phyloP scores from a whole-genome alignment of 176 grass and related monocot species.

The Phragmites australis region DNA sequence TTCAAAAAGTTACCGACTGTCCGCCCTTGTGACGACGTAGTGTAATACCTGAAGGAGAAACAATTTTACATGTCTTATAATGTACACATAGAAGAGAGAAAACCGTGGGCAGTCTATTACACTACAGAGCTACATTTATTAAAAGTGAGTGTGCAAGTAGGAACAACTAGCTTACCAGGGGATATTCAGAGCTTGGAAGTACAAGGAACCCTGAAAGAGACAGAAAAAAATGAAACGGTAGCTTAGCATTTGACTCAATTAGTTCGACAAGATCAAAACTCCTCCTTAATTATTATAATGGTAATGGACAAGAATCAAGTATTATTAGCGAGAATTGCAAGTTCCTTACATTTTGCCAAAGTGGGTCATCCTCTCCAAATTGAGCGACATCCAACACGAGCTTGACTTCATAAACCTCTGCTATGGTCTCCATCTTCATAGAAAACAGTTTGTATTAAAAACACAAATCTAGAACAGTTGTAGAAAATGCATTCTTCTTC shows the following conservation, averaged over 20 bases:
- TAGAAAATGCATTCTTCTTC: neutral
- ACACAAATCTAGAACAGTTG: neutral
- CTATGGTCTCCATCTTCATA: constrained; percentile 66
- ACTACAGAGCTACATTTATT: neutral
- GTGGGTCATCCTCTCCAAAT: constrained; percentile 53
- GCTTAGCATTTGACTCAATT: constrained; percentile 18
- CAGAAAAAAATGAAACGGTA: neutral
- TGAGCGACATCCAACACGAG: constrained; percentile 70
- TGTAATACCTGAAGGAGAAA: constrained; percentile 64
- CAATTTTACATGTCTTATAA: neutral
- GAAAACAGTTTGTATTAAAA: constrained; percentile 2
- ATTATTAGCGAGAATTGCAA: neutral
- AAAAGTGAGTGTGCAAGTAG: neutral
- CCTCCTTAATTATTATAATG: neutral
- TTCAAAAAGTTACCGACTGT: constrained; percentile 61
- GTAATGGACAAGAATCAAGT: neutral
- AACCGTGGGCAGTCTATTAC: neutral
- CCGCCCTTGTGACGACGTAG: constrained; percentile 45
- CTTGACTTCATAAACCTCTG: constrained; percentile 60
- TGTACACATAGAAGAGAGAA: neutral
- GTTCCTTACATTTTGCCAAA: constrained; percentile 68
- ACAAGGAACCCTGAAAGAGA: constrained; percentile 59
- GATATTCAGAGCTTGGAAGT: constrained; percentile 63
- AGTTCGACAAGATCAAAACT: neutral
- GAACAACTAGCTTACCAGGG: constrained; percentile 57